Conservation (phyloP, 257 asterid species). For the Petunia secreta region DNA sequence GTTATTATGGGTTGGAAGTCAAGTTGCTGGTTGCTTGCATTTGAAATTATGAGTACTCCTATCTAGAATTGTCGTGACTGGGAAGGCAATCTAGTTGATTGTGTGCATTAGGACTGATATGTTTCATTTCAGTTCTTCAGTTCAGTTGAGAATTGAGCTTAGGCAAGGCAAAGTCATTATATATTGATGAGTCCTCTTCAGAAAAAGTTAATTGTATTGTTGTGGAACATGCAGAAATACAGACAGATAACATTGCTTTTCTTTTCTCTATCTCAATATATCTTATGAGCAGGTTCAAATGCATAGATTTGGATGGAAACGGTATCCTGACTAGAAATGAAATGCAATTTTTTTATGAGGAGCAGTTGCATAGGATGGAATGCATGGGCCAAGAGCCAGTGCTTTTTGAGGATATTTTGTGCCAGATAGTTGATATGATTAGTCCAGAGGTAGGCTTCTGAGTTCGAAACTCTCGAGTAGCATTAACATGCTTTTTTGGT, state of each 20-base stretch:
- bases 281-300: slow-evolving; percentile 79
- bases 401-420: slow-evolving; percentile 96
- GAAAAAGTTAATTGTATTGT: background rate
- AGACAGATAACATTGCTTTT: background rate
- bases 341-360: slow-evolving; percentile 97
- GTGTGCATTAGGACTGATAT: background rate
- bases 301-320: slow-evolving; percentile 98
- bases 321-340: slow-evolving; percentile 91
- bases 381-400: slow-evolving; percentile 99
- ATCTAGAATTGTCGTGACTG: background rate
- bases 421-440: slow-evolving; percentile 99
- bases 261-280: slow-evolving; percentile 23
- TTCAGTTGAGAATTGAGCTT: background rate
- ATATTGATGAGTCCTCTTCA: slow-evolving; percentile 16
- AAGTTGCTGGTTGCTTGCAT: background rate
- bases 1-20: background rate
- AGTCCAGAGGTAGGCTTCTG: slow-evolving; percentile 72
- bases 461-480: background rate
- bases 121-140: slow-evolving; percentile 13
- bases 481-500: background rate
- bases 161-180: background rate
- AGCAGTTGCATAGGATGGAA: slow-evolving; percentile 99
- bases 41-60: background rate
- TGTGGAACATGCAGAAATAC: background rate
- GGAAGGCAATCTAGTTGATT: slow-evolving; percentile 4